A percentile compares a stretch with the other conserved stretches of the same genome.
Conservation (phyloP, 2,329 filamentous ascomycete species). For the Nothopassalora personata region DNA sequence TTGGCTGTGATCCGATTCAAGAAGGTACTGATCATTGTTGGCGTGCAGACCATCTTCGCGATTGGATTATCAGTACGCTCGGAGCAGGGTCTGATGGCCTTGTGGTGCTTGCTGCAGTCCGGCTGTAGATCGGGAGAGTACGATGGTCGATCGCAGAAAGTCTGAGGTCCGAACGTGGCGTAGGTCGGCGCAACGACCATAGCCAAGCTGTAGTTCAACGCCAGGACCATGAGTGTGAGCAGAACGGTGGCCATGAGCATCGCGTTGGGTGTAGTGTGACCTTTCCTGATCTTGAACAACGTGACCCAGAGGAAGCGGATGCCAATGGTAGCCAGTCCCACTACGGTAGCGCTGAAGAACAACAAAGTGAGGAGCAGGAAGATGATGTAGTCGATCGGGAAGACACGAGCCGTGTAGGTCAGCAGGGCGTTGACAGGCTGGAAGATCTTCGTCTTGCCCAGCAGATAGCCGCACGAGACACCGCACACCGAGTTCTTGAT, state of each 20-base stretch:
- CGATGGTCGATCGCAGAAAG: constrained; percentile 74
- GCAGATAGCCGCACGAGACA: constrained; percentile 81
- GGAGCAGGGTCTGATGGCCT: constrained; percentile 74
- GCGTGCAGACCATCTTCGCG: constrained; percentile 80
- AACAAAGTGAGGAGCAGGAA: constrained; percentile 80
- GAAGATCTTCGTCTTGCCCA: constrained; percentile 83
- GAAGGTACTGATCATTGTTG: constrained; percentile 85
- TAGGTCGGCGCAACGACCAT: constrained; percentile 97
- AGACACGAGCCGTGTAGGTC: constrained; percentile 72
- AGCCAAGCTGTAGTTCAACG: constrained; percentile 85
- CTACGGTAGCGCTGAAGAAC: constrained; percentile 82
- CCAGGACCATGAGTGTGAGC: constrained; percentile 81
- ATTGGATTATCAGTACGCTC: constrained; percentile 65
- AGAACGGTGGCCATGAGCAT: constrained; percentile 86
- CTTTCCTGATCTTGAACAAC: constrained; percentile 85
- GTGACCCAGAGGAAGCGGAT: constrained; percentile 95
- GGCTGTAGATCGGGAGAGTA: constrained; percentile 60
- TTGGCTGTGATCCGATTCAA: constrained; percentile 88
- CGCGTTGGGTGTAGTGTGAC: constrained; percentile 85
- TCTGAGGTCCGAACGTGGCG: constrained; percentile 88
- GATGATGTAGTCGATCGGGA: constrained; percentile 87
- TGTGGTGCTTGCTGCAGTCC: constrained; percentile 66
- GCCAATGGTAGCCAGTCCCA: constrained; percentile 78
- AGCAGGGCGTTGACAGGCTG: constrained; percentile 92
- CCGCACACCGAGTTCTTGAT: constrained; percentile 93